Conservation (phyloP, 106 monocot species). For the Acorus gramineus region DNA sequence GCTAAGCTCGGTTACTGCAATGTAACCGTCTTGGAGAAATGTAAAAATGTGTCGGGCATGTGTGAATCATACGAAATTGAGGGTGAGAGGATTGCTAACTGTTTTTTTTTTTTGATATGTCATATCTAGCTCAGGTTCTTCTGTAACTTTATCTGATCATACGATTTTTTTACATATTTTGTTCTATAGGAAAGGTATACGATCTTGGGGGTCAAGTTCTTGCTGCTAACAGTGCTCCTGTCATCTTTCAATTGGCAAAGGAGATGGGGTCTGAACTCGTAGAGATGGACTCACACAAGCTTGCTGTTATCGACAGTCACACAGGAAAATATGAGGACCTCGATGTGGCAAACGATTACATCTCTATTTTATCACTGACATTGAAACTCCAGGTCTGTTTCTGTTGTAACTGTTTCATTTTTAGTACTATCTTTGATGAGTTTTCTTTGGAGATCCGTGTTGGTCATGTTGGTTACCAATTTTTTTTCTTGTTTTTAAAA, state of each 20-base stretch:
- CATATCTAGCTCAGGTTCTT: not conserved
- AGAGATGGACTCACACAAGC: constrained; percentile 40
- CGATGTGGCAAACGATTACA: constrained; percentile 45
- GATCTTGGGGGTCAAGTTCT: constrained; percentile 55
- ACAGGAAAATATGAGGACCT: constrained; percentile 33
- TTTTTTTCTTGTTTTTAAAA: too few species aligned
- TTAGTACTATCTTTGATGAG: too few species aligned
- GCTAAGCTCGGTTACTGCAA: constrained; percentile 40
- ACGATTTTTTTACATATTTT: not conserved
- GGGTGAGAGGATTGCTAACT: constrained; percentile 9
- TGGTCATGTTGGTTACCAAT: too few species aligned
- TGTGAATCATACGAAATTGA: constrained; percentile 43
- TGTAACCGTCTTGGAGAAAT: constrained; percentile 39
- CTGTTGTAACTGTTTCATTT: not conserved
- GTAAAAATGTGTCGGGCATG: constrained; percentile 36
- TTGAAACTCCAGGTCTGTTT: constrained; percentile 33
- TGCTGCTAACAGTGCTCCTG: constrained; percentile 46
- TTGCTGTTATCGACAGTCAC: constrained; percentile 33
- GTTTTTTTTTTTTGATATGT: not conserved
- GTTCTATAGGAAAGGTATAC: constrained; percentile 25
- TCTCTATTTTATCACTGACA: constrained; percentile 30
- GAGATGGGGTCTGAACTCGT: constrained; percentile 36
- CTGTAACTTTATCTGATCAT: not conserved
- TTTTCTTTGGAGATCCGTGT: too few species aligned
- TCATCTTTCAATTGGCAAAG: constrained; percentile 36